phyloP scores from a whole-genome alignment of 2,329 filamentous ascomycete species.

The Aspergillus tanneri region DNA sequence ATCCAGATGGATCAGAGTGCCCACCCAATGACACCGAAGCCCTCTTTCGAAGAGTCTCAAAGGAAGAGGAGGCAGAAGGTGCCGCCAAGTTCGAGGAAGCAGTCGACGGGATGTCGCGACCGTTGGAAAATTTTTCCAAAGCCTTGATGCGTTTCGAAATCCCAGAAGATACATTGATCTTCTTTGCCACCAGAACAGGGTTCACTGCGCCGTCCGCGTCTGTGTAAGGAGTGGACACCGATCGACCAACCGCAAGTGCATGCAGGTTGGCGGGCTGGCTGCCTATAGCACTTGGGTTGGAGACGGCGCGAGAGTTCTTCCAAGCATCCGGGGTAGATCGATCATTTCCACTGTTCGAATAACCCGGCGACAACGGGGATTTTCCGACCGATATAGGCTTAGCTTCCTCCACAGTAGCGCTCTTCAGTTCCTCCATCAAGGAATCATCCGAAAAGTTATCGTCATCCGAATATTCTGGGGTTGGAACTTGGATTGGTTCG shows the following conservation, averaged over 20 bases:
- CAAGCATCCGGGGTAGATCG: slow-evolving; percentile 30
- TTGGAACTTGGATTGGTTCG: slow-evolving; percentile 55
- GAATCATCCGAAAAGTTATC: slow-evolving; percentile 63
- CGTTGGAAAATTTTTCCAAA: slow-evolving; percentile 72
- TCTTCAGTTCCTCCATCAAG: slow-evolving; percentile 80
- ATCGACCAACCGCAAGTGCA: slow-evolving; percentile 36
- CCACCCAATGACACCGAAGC: slow-evolving; percentile 37
- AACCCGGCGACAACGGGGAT: slow-evolving; percentile 72
- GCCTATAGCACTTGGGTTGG: slow-evolving; percentile 36
- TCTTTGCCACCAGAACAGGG: slow-evolving; percentile 62
- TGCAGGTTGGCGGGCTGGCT: slow-evolving; percentile 30
- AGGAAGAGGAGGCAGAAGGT: slow-evolving; percentile 58
- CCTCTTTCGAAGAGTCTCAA: slow-evolving; percentile 54
- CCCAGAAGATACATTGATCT: slow-evolving; percentile 79
- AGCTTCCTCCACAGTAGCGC: slow-evolving; percentile 79
- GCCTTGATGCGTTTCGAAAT: slow-evolving; percentile 95
- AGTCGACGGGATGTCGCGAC: slow-evolving; percentile 34
- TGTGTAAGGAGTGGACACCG: slow-evolving; percentile 39
- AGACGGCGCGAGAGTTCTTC: slow-evolving; percentile 42
- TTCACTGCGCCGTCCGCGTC: slow-evolving; percentile 32
- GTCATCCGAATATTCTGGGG: slow-evolving; percentile 43
- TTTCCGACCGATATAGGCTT: slow-evolving; percentile 75
- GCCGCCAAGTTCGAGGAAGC: slow-evolving; percentile 40
- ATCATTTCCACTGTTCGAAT: slow-evolving; percentile 42
- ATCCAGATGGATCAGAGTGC: slow-evolving; percentile 23